phyloP scores from a whole-genome alignment of 306 rosid species.

The Begonia peltatifolia region DNA sequence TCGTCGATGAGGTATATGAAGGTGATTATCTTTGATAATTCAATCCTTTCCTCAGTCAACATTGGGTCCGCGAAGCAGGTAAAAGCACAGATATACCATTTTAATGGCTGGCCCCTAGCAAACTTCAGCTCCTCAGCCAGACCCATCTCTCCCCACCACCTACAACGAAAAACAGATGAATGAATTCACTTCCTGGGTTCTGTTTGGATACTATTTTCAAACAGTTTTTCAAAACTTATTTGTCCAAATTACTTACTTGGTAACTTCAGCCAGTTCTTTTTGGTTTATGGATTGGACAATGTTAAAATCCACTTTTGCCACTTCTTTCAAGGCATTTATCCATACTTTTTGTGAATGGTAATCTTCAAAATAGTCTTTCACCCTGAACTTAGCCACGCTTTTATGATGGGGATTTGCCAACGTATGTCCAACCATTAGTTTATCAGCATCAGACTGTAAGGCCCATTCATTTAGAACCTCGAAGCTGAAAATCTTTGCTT shows the following conservation, averaged over 20 bases:
- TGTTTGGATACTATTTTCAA: background rate
- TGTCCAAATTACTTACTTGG: conserved; percentile 28
- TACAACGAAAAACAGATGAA: background rate
- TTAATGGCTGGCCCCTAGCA: conserved; percentile 54
- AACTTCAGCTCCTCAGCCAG: conserved; percentile 28
- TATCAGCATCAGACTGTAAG: conserved; percentile 1
- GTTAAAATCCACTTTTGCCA: conserved; percentile 31
- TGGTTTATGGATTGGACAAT: conserved; percentile 17
- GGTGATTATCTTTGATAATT: conserved; percentile 54
- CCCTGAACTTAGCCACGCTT: conserved; percentile 32
- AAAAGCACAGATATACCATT: conserved; percentile 57
- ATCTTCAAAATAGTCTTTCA: conserved; percentile 15
- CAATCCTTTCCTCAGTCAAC: conserved; percentile 40
- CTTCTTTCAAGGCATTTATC: conserved; percentile 20
- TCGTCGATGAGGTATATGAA: conserved; percentile 56
- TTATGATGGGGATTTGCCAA: conserved; percentile 41
- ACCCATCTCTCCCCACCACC: conserved; percentile 62
- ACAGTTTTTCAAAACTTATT: no score
- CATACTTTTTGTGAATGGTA: conserved; percentile 17
- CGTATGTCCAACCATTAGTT: conserved; percentile 14
- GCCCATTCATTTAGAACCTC: conserved; percentile 2
- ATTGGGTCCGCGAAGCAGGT: conserved; percentile 35
- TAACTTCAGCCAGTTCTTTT: conserved; percentile 27
- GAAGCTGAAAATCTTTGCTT: conserved; percentile 16
- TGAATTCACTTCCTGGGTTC: no score